Percentiles rank a stretch among this genome's conserved stretches.
phyloP scores from a whole-genome alignment of 768 basidiomycete species.

The Mrakia blollopis region DNA sequence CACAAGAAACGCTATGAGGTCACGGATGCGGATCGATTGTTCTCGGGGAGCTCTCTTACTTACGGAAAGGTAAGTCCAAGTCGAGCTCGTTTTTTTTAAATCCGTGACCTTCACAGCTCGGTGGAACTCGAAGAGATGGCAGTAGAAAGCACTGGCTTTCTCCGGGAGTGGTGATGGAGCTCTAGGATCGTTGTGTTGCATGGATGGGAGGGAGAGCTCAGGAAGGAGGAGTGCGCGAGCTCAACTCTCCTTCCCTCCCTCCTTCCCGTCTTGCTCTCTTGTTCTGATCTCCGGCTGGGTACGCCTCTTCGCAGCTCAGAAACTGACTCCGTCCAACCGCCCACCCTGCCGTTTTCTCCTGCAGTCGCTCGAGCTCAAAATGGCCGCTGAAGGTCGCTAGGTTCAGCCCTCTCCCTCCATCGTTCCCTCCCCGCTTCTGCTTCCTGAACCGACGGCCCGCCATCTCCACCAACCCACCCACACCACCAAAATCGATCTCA shows the following conservation, averaged over 20 bases:
- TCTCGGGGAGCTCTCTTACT: conserved; percentile 11
- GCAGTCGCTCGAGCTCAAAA: neutral
- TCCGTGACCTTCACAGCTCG: no score
- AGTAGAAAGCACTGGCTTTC: no score
- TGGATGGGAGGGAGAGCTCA: no score
- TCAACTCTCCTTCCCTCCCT: no score
- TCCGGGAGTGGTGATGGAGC: neutral
- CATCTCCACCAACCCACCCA: neutral
- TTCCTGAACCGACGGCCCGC: neutral
- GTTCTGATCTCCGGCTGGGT: no score
- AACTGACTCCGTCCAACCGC: neutral
- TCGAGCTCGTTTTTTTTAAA: no score
- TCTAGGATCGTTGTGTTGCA: neutral
- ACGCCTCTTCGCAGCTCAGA: neutral
- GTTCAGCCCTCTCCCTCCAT: no score
- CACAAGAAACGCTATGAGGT: conserved; percentile 29
- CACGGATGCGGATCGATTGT: conserved; percentile 25
- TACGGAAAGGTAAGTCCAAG: conserved; percentile 3
- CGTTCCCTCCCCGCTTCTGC: no score
- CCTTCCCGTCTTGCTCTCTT: no score
- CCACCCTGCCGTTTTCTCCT: neutral
- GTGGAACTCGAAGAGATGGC: no score
- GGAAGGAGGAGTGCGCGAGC: no score
- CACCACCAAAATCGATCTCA: neutral
- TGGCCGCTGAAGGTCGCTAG: neutral